These are phyloP conservation scores for Botrytis sinoallii DNA, from an alignment of 2,329 filamentous ascomycete genomes.

Conservation along the genomic window DNA sequence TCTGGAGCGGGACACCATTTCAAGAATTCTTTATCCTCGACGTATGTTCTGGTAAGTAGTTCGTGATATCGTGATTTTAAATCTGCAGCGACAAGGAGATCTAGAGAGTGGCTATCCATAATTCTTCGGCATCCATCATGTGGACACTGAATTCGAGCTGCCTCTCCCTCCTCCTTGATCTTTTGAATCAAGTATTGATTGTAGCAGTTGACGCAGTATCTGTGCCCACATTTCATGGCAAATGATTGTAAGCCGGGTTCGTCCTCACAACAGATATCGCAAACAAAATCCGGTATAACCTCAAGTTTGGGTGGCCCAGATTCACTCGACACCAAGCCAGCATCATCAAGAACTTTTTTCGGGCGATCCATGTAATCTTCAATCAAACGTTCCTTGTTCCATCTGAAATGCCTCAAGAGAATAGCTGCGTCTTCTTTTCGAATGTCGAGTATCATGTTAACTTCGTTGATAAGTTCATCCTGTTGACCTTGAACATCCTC, in stretches of 20 bases:
- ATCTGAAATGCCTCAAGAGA: conserved; percentile 80
- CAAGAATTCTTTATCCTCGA: conserved; percentile 91
- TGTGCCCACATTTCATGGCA: conserved; percentile 90
- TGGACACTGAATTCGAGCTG: conserved; percentile 90
- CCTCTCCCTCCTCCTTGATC: conserved; percentile 92
- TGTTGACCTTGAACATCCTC: conserved; percentile 81
- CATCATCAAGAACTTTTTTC: conserved; percentile 75
- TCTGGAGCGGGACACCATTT: conserved; percentile 99
- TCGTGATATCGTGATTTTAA: conserved; percentile 68
- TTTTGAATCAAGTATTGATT: conserved; percentile 88
- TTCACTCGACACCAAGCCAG: conserved; percentile 71
- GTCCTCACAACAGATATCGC: conserved; percentile 96
- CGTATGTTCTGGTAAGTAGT: conserved; percentile 88
- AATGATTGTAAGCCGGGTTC: conserved; percentile 74
- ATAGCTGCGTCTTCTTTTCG: conserved; percentile 88
- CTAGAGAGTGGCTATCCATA: conserved; percentile 84
- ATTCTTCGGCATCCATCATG: conserved; percentile 83
- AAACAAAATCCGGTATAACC: conserved; percentile 72
- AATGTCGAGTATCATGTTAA: conserved; percentile 86
- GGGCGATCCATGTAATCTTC: conserved; percentile 94
- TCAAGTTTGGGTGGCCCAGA: conserved; percentile 64
- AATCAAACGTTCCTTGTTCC: conserved; percentile 94
- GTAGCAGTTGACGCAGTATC: conserved; percentile 92
- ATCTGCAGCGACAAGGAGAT: conserved; percentile 64
- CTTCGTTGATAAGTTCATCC: conserved; percentile 80